Evolutionary conservation across 768 basidiomycete species (phyloP).

Genomic region (Lactarius hatsudake): DNA sequence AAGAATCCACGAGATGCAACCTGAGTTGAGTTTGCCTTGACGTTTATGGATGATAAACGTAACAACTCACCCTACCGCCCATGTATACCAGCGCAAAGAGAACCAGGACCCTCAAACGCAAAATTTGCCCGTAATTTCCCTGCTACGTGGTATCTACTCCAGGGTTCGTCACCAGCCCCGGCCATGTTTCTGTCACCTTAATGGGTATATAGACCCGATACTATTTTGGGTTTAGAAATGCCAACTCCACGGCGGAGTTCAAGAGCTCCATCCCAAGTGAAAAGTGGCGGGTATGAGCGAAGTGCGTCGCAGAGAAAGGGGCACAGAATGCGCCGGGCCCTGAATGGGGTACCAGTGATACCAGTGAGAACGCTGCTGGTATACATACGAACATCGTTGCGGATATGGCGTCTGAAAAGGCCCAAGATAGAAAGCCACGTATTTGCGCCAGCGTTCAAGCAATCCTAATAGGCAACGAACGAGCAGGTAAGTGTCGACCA

Average conservation of each 20-base stretch:
- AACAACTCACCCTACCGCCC: slow-evolving; percentile 44
- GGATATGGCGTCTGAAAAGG: slow-evolving; percentile 32
- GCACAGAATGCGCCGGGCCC: slow-evolving; percentile 41
- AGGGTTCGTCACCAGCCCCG: slow-evolving; percentile 31
- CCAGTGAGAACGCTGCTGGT: not conserved
- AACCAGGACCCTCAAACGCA: slow-evolving; percentile 21
- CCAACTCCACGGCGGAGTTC: slow-evolving; percentile 25
- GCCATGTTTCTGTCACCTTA: slow-evolving; percentile 31
- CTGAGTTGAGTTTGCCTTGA: slow-evolving; percentile 38
- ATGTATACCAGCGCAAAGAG: slow-evolving; percentile 42
- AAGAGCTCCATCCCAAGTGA: slow-evolving; percentile 37
- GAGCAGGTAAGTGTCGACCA: not conserved
- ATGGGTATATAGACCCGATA: slow-evolving; percentile 4
- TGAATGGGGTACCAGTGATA: slow-evolving; percentile 1
- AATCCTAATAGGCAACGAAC: not conserved
- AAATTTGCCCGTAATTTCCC: slow-evolving; percentile 37
- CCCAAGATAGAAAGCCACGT: slow-evolving; percentile 30
- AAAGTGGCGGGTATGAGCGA: slow-evolving; percentile 38
- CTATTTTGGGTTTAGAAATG: slow-evolving; percentile 33
- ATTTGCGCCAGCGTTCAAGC: slow-evolving; percentile 48
- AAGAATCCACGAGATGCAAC: slow-evolving; percentile 46
- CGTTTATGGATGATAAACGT: slow-evolving; percentile 43
- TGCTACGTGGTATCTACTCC: slow-evolving; percentile 33
- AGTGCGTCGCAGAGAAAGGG: slow-evolving; percentile 43
- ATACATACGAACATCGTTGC: not conserved